phyloP scores from a whole-genome alignment of 2,329 filamentous ascomycete species.

The Stagonosporopsis cucurbitacearum region DNA sequence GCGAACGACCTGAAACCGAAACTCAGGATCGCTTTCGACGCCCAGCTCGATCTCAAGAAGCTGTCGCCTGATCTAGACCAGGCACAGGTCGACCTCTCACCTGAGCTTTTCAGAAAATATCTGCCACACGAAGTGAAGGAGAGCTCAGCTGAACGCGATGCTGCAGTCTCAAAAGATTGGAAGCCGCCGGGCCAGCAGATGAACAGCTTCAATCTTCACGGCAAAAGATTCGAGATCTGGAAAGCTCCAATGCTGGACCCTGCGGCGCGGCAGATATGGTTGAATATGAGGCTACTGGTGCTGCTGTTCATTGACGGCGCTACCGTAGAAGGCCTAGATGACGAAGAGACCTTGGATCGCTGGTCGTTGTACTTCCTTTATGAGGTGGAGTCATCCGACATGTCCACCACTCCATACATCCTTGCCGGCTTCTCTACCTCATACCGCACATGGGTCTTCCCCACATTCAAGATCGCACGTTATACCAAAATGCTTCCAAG shows the following conservation, averaged over 20 bases:
- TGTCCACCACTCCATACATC: conserved; percentile 61
- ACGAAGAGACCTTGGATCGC: conserved; percentile 73
- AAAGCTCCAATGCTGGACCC: conserved; percentile 74
- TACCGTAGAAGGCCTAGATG: conserved; percentile 73
- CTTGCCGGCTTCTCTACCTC: conserved; percentile 91
- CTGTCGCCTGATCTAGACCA: conserved; percentile 65
- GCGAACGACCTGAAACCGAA: conserved; percentile 80
- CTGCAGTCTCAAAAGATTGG: conserved; percentile 51
- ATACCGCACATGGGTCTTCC: conserved; percentile 79
- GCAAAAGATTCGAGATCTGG: conserved; percentile 83
- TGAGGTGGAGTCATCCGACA: conserved; percentile 42
- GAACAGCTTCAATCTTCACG: conserved; percentile 66
- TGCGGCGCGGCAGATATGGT: conserved; percentile 72
- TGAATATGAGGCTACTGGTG: conserved; percentile 81
- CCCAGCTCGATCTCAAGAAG: conserved; percentile 74
- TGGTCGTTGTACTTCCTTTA: conserved; percentile 90
- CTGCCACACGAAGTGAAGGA: conserved; percentile 55
- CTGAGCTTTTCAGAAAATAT: conserved; percentile 55
- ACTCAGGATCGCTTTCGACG: conserved; percentile 72
- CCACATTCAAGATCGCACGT: conserved; percentile 53
- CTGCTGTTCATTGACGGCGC: conserved; percentile 93
- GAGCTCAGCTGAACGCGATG: conserved; percentile 10
- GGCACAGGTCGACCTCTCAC: conserved; percentile 68
- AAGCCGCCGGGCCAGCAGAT: conserved; percentile 79
- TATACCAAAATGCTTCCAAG: conserved; percentile 45